These are phyloP conservation scores for Oryza australiensis DNA, from an alignment of 176 grass and related monocot genomes.

Conservation along the genomic window DNA sequence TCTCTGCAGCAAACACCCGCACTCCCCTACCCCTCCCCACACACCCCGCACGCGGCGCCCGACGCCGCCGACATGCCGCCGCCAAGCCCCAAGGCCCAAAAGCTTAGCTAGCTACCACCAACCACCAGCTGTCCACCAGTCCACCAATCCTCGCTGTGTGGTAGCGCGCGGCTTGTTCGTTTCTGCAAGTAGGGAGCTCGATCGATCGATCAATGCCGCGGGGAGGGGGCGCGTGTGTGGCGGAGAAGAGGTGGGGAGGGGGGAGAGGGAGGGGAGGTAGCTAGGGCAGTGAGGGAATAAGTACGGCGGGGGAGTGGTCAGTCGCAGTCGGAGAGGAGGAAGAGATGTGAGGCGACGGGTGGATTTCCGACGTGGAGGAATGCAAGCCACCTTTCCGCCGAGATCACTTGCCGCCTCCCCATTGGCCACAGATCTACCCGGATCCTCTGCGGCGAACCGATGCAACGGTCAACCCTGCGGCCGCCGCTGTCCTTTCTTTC, in stretches of 20 bases:
- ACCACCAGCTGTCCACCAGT: not conserved
- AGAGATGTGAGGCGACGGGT: conserved; percentile 44
- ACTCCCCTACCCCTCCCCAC: conserved; percentile 40
- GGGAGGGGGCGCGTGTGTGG: conserved; percentile 47
- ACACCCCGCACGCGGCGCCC: conserved; percentile 43
- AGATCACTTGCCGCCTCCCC: conserved; percentile 34
- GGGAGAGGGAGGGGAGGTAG: not conserved
- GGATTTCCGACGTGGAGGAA: conserved; percentile 54
- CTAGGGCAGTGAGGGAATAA: conserved; percentile 47
- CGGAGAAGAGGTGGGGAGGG: conserved; percentile 35
- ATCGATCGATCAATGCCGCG: too few relatives aligned
- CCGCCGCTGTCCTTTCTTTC: too few relatives aligned
- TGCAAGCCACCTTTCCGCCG: conserved; percentile 43
- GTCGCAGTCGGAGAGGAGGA: not conserved
- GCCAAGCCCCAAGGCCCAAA: not conserved
- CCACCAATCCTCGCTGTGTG: conserved; percentile 18
- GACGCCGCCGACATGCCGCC: conserved; percentile 45
- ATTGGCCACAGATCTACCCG: conserved; percentile 9
- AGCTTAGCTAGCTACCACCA: not conserved
- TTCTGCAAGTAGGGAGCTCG: not conserved
- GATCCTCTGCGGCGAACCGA: not conserved
- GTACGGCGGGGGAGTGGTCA: conserved; percentile 9
- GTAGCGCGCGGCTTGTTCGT: conserved; percentile 28
- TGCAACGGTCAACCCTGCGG: too few relatives aligned
- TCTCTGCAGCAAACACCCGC: conserved; percentile 28